Conservation (phyloP, 768 basidiomycete species). For the Lactifluus echinatus region DNA sequence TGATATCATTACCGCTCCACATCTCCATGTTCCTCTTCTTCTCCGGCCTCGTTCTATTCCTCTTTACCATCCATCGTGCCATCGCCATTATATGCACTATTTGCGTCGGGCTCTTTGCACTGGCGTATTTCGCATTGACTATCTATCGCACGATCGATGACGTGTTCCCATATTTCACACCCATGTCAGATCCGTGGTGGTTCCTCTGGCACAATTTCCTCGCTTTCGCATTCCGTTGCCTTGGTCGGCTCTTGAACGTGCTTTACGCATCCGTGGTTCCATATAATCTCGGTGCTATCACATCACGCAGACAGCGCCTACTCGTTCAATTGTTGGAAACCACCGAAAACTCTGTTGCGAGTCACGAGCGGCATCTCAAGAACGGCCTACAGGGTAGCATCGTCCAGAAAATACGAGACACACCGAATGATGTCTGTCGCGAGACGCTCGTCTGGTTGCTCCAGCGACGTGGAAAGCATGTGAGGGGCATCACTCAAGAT, state of each 20-base stretch:
- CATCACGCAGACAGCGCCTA: too few species aligned
- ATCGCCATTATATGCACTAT: background rate
- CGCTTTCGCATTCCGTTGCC: background rate
- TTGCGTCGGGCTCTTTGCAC: background rate
- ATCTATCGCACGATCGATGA: background rate
- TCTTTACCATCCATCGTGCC: background rate
- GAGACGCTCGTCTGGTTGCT: background rate
- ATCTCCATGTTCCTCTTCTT: background rate
- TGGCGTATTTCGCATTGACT: background rate
- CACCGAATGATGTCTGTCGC: background rate
- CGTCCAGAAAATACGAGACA: background rate
- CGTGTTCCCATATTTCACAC: background rate
- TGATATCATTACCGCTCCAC: background rate
- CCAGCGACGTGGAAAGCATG: background rate
- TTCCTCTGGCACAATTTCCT: background rate
- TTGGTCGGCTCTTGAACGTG: background rate
- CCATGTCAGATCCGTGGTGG: background rate
- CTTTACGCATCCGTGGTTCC: background rate
- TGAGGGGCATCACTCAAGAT: background rate
- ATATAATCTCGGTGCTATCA: background rate
- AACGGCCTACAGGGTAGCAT: background rate
- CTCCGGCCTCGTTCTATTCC: background rate
- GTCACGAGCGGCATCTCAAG: background rate
- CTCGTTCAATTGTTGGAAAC: too few species aligned
- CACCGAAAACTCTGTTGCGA: too few species aligned